Conservation (phyloP, 148 eudicot genomes). For the Fagopyrum tataricum region DNA sequence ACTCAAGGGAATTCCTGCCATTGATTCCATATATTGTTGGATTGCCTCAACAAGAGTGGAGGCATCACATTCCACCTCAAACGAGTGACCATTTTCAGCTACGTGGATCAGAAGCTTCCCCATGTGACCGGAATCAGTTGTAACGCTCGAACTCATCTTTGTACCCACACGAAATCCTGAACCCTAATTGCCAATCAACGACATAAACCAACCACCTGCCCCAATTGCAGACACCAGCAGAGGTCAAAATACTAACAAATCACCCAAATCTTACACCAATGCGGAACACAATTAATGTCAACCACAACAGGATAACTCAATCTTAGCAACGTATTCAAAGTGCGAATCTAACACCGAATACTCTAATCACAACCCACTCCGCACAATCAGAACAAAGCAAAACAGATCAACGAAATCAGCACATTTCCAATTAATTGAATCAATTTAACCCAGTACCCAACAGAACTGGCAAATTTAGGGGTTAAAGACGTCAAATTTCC, state of each 20-base stretch:
- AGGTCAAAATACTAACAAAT: not conserved
- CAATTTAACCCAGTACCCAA: conserved; percentile 4
- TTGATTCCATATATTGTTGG: conserved; percentile 53
- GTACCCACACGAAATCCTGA: not conserved
- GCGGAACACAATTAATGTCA: not conserved
- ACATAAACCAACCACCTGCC: conserved; percentile 1
- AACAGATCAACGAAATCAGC: not conserved
- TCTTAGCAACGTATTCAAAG: not conserved
- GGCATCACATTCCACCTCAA: conserved; percentile 70
- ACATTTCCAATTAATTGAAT: not conserved
- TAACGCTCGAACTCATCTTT: conserved; percentile 63
- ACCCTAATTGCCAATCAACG: conserved; percentile 1
- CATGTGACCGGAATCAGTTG: conserved; percentile 29
- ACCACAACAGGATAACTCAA: not conserved
- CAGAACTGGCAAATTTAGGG: conserved; percentile 4
- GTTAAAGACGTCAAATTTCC: not conserved
- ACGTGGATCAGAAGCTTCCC: conserved; percentile 75
- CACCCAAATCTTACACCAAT: not conserved
- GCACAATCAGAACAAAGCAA: not conserved
- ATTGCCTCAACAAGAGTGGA: conserved; percentile 60
- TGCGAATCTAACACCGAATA: not conserved
- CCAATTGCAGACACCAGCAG: not conserved
- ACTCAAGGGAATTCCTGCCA: conserved; percentile 50
- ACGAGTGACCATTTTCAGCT: conserved; percentile 93
- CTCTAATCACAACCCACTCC: not conserved